Evolutionary conservation across 768 basidiomycete genomes (phyloP), one percentile per base, ranked within the genome.

Genomic region (Goffeauzyma gilvescens): DNA sequence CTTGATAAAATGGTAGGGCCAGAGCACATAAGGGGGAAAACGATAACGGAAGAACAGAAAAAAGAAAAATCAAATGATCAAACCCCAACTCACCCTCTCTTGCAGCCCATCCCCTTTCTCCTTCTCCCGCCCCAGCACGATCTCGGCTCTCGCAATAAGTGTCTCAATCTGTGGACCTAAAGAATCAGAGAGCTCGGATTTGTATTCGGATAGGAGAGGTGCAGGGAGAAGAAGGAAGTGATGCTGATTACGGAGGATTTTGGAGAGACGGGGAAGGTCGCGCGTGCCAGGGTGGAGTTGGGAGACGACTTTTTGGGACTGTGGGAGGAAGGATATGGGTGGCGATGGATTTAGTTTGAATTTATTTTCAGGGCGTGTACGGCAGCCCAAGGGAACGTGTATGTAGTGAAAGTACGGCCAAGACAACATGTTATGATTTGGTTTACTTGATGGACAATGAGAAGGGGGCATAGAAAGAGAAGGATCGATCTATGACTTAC

Each of bases 111-210:
- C 39, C 28, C 54, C 46, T 27, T 52, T 51, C 18, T 37, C 40
- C 17, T 50, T 33, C 13, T 57, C 45, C 6, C 35, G 22, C n/a
- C 50, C 32, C 1, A 62, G 34, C 12, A 47, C 23, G 6, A 27
- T 24, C 31, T 60, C 60, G 4, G 58, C 58, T 34, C 48, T 42
- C 2, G 46, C 35, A 20, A 63, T 59, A 6, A 63, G 47, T 7
- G 44, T 35, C n/a, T 63, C 58, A 41, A 63, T 60, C 39, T 63
- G 57, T 6, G 61, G 61, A 1, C 50, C 53, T 17, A 63, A 52
- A 1, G 53, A 50, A 20, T 48, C 34, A 1, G 57, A 50, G 12
- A 63, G 47, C 6, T 55, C 50, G 2, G 50, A 41, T 50, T 58
- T 57, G 38, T 63, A 57, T 14, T 56, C 41, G 41, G 39, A 32